Conservation (phyloP, 2,329 filamentous ascomycete species). For the Allantophomopsis lycopodina region DNA sequence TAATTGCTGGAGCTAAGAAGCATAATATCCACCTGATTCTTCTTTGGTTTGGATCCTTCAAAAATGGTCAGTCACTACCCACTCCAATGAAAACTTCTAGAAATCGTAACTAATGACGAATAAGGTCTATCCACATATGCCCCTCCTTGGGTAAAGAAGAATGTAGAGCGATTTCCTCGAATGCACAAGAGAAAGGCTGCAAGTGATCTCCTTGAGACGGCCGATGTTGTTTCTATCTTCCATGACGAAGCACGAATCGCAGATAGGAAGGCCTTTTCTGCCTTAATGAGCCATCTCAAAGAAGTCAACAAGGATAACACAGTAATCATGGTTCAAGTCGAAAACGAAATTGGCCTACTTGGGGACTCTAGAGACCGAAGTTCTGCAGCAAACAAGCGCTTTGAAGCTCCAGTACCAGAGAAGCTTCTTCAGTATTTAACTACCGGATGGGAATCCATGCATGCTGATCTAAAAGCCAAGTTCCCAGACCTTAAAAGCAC, state of each 20-base stretch:
- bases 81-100: slow-evolving; percentile 4
- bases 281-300: slow-evolving; percentile 24
- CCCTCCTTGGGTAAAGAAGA: slow-evolving; percentile 23
- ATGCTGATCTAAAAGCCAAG: not conserved
- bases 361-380: slow-evolving; percentile 35
- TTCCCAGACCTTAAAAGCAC: slow-evolving; percentile 5
- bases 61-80: slow-evolving; percentile 22
- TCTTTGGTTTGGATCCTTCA: slow-evolving; percentile 32
- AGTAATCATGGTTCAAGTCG: slow-evolving; percentile 42
- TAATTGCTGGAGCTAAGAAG: slow-evolving; percentile 22
- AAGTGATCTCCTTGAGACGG: slow-evolving; percentile 11
- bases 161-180: slow-evolving; percentile 17
- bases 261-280: slow-evolving; percentile 24
- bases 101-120: slow-evolving; percentile 9
- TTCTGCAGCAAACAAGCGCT: slow-evolving; percentile 24
- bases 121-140: slow-evolving; percentile 16
- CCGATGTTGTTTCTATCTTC: slow-evolving; percentile 23
- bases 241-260: slow-evolving; percentile 19
- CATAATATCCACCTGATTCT: slow-evolving; percentile 25
- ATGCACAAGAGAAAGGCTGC: slow-evolving; percentile 13
- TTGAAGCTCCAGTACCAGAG: slow-evolving; percentile 21
- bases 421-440: slow-evolving; percentile 19
- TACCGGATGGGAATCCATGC: slow-evolving; percentile 14
- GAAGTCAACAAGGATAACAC: slow-evolving; percentile 31
- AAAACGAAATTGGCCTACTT: slow-evolving; percentile 37